Percentiles rank a stretch among this genome's conserved stretches.
These are phyloP conservation scores for Golubevia pallescens DNA, from an alignment of 1,284 basidiomycete species.

Conservation along the genomic window DNA sequence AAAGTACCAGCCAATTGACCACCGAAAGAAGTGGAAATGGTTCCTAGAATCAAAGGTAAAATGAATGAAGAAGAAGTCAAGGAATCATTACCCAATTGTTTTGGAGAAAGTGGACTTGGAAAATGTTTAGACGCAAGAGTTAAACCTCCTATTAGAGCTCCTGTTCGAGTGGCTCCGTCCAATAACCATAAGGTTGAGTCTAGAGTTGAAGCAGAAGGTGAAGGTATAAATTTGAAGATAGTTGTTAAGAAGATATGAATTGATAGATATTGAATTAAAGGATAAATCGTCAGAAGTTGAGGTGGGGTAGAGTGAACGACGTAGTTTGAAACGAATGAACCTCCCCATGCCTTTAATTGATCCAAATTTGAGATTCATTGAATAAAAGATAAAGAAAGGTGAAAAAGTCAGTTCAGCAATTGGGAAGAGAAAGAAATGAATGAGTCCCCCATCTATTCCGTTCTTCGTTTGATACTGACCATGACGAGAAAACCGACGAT, in stretches of 20 bases:
- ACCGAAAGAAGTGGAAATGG: conserved; percentile 41
- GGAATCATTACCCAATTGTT: too few species aligned
- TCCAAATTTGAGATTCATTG: not conserved
- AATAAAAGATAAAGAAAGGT: not conserved
- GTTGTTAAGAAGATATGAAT: conserved; percentile 25
- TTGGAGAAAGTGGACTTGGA: conserved; percentile 9
- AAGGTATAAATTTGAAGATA: conserved; percentile 8
- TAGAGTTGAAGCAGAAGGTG: conserved; percentile 21
- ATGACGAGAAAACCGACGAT: conserved; percentile 46
- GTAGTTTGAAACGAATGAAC: conserved; percentile 36
- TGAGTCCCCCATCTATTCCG: too few species aligned
- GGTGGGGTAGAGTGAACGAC: conserved; percentile 31
- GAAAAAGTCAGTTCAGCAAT: not conserved
- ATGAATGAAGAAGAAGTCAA: too few species aligned
- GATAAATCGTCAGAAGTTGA: conserved; percentile 31
- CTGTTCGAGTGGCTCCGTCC: conserved; percentile 38
- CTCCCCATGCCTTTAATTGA: conserved; percentile 32
- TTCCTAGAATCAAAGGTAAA: conserved; percentile 35
- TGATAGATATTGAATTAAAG: conserved; percentile 40
- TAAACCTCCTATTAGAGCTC: conserved; percentile 32
- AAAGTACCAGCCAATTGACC: conserved; percentile 43
- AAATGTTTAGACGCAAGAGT: conserved; percentile 26
- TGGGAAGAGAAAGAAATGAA: too few species aligned
- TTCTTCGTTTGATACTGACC: conserved; percentile 12
- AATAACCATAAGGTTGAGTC: conserved; percentile 34